Percentiles rank a stretch among this genome's conserved stretches.
Evolutionary conservation across 108 stramenopile genomes (phyloP).

Genomic region (Fragilaria radians): DNA sequence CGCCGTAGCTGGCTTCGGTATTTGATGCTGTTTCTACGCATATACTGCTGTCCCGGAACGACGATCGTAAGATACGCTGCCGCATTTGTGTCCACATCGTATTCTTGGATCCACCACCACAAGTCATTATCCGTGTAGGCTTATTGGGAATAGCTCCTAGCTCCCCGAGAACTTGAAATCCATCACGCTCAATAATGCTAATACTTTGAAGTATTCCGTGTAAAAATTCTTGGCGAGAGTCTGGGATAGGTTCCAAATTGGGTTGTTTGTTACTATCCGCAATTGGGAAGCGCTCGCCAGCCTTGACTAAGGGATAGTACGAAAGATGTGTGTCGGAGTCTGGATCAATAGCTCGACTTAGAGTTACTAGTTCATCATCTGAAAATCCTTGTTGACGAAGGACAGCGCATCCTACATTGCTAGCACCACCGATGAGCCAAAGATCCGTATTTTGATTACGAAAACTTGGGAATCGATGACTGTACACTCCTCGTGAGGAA

Average conservation of each 20-base stretch:
- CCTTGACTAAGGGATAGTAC: conserved; percentile 82
- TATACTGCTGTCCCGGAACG: conserved; percentile 24
- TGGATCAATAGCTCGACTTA: conserved; percentile 72
- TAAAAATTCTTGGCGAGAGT: conserved; percentile 58
- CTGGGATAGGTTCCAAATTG: conserved; percentile 58
- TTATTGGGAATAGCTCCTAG: conserved; percentile 69
- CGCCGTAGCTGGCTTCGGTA: conserved; percentile 86
- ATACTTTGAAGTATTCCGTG: conserved; percentile 79
- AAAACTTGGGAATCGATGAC: conserved; percentile 77
- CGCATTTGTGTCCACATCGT: conserved; percentile 74
- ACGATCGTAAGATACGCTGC: conserved; percentile 48
- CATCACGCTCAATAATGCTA: conserved; percentile 67
- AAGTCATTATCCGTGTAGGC: conserved; percentile 54
- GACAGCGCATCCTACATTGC: conserved; percentile 86
- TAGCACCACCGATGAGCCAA: conserved; percentile 92
- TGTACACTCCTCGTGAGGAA: conserved; percentile 77
- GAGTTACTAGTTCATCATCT: conserved; percentile 59
- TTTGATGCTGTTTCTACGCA: conserved; percentile 57
- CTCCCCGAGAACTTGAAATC: conserved; percentile 65
- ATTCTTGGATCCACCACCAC: conserved; percentile 88
- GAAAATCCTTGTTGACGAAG: conserved; percentile 69
- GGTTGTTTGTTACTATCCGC: conserved; percentile 78
- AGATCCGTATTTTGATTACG: conserved; percentile 22
- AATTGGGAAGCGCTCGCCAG: conserved; percentile 86
- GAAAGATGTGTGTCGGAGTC: conserved; percentile 39